Conservation (phyloP, 2,329 filamentous ascomycete genomes). For the Immersiporthe knoxdaviesiana region DNA sequence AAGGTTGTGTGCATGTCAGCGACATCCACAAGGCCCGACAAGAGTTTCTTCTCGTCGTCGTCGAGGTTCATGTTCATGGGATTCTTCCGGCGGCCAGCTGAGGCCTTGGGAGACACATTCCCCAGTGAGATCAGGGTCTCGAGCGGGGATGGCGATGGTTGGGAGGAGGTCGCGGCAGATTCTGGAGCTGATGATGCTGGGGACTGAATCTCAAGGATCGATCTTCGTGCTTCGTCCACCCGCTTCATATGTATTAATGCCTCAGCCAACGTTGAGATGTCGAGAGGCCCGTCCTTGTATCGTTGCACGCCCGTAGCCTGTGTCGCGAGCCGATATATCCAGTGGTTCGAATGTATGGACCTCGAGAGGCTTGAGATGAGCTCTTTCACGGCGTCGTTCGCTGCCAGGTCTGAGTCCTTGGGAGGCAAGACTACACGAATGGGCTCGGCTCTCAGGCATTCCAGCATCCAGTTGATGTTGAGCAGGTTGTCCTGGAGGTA, state of each 20-base stretch:
- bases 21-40: conserved; percentile 80
- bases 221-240: conserved; percentile 16
- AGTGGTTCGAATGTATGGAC: conserved; percentile 38
- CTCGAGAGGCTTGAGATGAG: conserved; percentile 23
- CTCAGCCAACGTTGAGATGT: conserved; percentile 31
- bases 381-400: conserved; percentile 21
- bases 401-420: conserved; percentile 5
- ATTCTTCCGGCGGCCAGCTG: conserved; percentile 17
- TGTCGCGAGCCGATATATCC: conserved; percentile 39
- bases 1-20: conserved; percentile 86
- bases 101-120: conserved; percentile 20
- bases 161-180: conserved; percentile 39
- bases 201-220: background rate
- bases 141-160: conserved; percentile 35
- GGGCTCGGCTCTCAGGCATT: conserved; percentile 39
- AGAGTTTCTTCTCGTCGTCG: conserved; percentile 79
- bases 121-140: conserved; percentile 22
- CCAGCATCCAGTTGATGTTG: conserved; percentile 53
- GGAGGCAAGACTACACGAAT: conserved; percentile 23
- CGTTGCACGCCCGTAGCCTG: conserved; percentile 35
- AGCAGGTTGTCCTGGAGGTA: conserved; percentile 49
- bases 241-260: conserved; percentile 35
- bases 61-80: conserved; percentile 55
- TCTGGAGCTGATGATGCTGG: conserved; percentile 31
- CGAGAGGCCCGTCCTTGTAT: conserved; percentile 19